Evolutionary conservation across 148 eudicot genomes (phyloP).

Genomic region (Talinum fruticosum): DNA sequence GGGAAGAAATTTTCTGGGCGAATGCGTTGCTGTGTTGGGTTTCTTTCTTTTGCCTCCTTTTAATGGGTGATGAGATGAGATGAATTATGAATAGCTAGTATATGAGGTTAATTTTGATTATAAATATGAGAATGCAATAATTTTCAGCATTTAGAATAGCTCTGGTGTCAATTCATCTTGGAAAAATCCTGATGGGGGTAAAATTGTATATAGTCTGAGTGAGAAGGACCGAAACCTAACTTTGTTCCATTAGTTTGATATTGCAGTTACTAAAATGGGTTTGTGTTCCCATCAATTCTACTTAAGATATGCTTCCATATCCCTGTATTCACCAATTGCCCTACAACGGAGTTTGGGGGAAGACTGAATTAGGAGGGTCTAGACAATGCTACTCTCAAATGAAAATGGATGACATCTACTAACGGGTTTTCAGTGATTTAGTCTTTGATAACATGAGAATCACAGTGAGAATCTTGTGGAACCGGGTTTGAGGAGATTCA

Average conservation of each 20-base stretch:
- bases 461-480: no score
- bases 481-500: background rate
- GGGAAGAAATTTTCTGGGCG: background rate
- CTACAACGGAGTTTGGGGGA: no score
- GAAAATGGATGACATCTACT: background rate
- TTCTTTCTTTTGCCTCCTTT: background rate
- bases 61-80: background rate
- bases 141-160: background rate
- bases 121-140: slow-evolving; percentile 3
- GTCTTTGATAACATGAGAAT: no score
- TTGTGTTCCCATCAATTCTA: background rate
- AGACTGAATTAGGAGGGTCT: no score
- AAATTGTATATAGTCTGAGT: background rate
- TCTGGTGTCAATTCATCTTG: background rate
- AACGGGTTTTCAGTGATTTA: no score
- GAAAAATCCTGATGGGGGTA: background rate
- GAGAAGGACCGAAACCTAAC: background rate
- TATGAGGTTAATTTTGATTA: background rate
- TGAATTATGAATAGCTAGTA: background rate
- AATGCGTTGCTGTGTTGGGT: background rate
- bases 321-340: background rate
- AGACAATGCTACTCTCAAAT: no score
- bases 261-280: background rate
- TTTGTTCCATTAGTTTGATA: background rate
- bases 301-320: background rate